Conservation (phyloP, 2,329 filamentous ascomycete species). For the Penicillium verrucosum region DNA sequence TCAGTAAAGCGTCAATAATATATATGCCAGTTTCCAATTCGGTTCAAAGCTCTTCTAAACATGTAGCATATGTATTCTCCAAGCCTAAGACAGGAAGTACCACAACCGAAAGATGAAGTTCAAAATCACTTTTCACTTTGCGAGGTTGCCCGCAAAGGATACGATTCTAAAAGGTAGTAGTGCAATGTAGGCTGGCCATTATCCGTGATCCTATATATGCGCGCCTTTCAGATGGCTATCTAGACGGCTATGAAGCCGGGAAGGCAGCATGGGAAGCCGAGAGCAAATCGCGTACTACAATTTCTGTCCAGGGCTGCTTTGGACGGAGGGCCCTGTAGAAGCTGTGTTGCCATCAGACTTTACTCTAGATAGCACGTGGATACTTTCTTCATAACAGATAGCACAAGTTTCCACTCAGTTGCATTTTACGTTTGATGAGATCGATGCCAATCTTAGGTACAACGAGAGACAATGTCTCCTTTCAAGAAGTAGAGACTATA, state of each 20-base stretch:
- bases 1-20: slow-evolving; percentile 2
- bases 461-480: not conserved
- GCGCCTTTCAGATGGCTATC: not conserved
- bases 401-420: not conserved
- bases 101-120: no score
- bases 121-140: not conserved
- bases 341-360: not conserved
- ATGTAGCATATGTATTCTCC: not conserved
- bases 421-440: not conserved
- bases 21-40: not conserved
- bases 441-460: no score
- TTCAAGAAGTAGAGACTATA: not conserved
- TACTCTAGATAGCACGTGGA: not conserved
- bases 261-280: not conserved
- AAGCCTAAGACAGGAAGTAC: not conserved
- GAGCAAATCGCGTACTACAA: not conserved
- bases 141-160: not conserved
- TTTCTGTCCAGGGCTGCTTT: not conserved
- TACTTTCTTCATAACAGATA: not conserved
- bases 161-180: not conserved
- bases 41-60: not conserved
- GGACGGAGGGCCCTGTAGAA: not conserved
- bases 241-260: not conserved
- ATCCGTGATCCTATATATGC: not conserved
- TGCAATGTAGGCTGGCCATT: not conserved